Percentiles rank a stretch among this genome's conserved stretches.
Evolutionary conservation across 1,284 basidiomycete species (phyloP).

Genomic region (Tilletia caries): DNA sequence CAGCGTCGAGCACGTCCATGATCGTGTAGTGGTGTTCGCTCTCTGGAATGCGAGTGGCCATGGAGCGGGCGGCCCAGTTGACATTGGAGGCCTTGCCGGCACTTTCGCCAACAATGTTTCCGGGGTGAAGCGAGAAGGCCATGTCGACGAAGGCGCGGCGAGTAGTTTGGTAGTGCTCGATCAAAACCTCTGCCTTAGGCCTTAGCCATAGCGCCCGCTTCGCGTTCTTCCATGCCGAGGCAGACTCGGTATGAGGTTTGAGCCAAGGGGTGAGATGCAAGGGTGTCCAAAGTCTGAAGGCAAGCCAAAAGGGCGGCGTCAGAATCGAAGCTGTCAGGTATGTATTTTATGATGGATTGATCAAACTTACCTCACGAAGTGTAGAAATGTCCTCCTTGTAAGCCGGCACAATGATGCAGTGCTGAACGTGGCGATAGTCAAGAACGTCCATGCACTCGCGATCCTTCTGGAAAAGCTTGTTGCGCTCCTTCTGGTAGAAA

Average conservation of each 20-base stretch:
- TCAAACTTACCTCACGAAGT: conserved; percentile 30
- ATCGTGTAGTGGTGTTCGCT: conserved; percentile 22
- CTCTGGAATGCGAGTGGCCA: conserved; percentile 26
- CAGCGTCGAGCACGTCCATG: conserved; percentile 49
- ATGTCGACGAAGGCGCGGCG: conserved; percentile 38
- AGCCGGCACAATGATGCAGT: conserved; percentile 50
- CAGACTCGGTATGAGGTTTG: conserved; percentile 46
- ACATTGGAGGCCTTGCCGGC: conserved; percentile 51
- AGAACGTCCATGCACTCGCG: conserved; percentile 20
- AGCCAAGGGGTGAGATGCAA: conserved; percentile 49
- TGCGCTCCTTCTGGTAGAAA: conserved; percentile 17
- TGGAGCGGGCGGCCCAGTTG: conserved; percentile 45
- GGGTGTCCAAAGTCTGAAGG: conserved; percentile 44
- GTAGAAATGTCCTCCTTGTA: conserved; percentile 49
- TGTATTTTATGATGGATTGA: not conserved
- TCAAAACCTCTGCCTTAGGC: conserved; percentile 46
- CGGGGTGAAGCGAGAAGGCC: conserved; percentile 48
- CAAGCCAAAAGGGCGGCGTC: not conserved
- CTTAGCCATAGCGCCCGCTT: conserved; percentile 42
- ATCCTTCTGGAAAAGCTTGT: conserved; percentile 12
- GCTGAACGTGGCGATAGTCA: conserved; percentile 38
- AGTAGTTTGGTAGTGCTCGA: conserved; percentile 34
- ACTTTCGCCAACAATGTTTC: conserved; percentile 43
- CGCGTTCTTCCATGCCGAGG: conserved; percentile 51
- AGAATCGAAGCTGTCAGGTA: too few relatives aligned